Conservation (phyloP, 768 basidiomycete species). For the Kwoniella heveanensis region DNA sequence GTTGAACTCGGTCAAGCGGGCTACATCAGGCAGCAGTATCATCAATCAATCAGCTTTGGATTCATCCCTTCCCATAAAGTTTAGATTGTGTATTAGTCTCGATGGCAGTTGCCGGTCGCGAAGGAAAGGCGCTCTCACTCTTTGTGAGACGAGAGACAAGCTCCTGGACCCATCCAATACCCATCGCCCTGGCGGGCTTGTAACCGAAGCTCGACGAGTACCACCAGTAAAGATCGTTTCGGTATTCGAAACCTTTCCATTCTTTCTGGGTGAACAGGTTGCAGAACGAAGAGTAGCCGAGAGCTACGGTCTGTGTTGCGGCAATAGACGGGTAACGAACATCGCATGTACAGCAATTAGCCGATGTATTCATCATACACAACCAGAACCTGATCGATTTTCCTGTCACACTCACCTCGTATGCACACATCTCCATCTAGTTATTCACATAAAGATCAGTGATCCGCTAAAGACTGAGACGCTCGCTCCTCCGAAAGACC, state of each 20-base stretch:
- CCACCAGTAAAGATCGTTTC: slow-evolving; percentile 58
- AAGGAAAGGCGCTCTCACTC: slow-evolving; percentile 27
- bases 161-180: slow-evolving; percentile 55
- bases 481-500: not conserved
- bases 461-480: not conserved
- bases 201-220: slow-evolving; percentile 74
- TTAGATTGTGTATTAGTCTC: too few species aligned
- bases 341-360: too few species aligned
- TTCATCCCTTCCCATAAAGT: too few species aligned
- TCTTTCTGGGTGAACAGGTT: slow-evolving; percentile 85
- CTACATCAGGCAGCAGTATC: slow-evolving; percentile 28
- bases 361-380: too few species aligned
- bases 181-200: slow-evolving; percentile 65
- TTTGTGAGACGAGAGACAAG: slow-evolving; percentile 51
- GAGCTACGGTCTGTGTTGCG: slow-evolving; percentile 72
- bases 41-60: too few species aligned
- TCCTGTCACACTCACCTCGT: slow-evolving; percentile 43
- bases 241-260: slow-evolving; percentile 90
- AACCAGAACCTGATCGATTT: too few species aligned
- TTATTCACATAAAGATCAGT: not conserved
- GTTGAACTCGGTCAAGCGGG: slow-evolving; percentile 59
- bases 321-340: too few species aligned
- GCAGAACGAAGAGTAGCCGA: slow-evolving; percentile 90
- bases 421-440: slow-evolving; percentile 54
- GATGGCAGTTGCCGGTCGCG: too few species aligned